These are phyloP conservation scores for Salix exigua DNA, from an alignment of 345 rosid genomes.

Conservation along the genomic window DNA sequence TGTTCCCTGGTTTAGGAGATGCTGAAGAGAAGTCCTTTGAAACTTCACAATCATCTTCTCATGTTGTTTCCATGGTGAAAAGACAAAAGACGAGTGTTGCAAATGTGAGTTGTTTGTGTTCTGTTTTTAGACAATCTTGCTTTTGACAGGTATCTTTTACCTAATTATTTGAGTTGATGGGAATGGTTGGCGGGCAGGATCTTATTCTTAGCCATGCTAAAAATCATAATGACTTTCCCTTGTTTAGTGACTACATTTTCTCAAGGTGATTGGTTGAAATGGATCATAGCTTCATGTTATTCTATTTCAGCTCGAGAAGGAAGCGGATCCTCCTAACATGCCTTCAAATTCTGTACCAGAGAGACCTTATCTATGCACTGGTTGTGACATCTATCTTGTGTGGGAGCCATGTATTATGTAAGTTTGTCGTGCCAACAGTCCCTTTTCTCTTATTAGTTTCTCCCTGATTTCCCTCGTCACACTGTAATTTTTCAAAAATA, in stretches of 20 bases:
- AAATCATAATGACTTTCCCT: not conserved
- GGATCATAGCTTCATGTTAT: not conserved
- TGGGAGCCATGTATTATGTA: slow-evolving; percentile 92
- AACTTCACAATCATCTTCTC: slow-evolving; percentile 21
- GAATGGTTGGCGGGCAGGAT: not conserved
- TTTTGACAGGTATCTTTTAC: not conserved
- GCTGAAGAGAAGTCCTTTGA: slow-evolving; percentile 29
- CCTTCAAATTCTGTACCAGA: slow-evolving; percentile 16
- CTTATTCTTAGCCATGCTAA: not conserved
- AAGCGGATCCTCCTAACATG: slow-evolving; percentile 24
- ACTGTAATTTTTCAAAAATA: no score
- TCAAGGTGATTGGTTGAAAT: not conserved
- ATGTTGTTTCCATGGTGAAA: slow-evolving; percentile 44
- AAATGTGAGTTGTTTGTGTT: slow-evolving; percentile 30
- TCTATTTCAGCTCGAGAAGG: slow-evolving; percentile 34
- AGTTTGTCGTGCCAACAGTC: slow-evolving; percentile 24
- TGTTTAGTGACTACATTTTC: not conserved
- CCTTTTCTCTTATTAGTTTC: not conserved
- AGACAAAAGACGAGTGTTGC: slow-evolving; percentile 47
- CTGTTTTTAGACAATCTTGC: not conserved
- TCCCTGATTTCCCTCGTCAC: not conserved
- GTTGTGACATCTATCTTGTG: slow-evolving; percentile 70
- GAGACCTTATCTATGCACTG: slow-evolving; percentile 84
- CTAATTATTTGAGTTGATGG: not conserved
- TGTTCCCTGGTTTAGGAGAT: slow-evolving; percentile 40